Base-by-base conservation (phyloP, 1,284 basidiomycete species). In the Ganoderma boninense region DNA sequence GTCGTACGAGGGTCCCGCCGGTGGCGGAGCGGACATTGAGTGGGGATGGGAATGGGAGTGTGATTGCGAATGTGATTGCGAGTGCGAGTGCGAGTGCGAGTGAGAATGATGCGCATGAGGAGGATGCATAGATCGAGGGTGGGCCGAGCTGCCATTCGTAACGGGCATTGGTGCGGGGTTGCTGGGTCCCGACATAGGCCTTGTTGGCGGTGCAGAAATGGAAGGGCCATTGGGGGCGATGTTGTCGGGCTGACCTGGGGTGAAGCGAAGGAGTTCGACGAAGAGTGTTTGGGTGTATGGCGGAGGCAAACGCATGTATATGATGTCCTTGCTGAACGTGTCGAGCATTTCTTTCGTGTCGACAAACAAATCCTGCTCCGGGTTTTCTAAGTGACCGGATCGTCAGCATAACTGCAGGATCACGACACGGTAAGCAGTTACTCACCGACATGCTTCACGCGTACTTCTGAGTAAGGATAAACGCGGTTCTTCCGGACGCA, bases 291-390 rank as follows among this genome's bases (percentile, higher is more conserved):
- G 87, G 6, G 85, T 87, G 71, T 87, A 87, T 0, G 93, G 92
- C 0, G 85, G 86, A 8, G 85, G 83, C 75, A 94, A 81, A 72
- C 88, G 88, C 81, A 87, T 90, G 80, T 90, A 90, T 43, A 94
- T 83, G 69, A 94, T 82, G 32, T 91, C 90, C 76, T 88, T 91
- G 82, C 91, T 92, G 77, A 88, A 92, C 23, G 84, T 89, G 67
- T 93, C 90, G 40, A 94, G 80, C 90, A 94, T 95, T 71, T 87
- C 87, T 73, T 87, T 86, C 3, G 88, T 89, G 75, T 94, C 87
- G 49, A 94, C 88, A 76, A 91, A 94, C 1, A 85, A 82, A 62
- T 91, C 89, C 0, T 76, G 77, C 42, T 86, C 84, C 69, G 74
- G 79, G 59, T 85, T 83, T 65, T 87, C 88, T 85, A 76, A 64